phyloP scores from a whole-genome alignment of 2,329 filamentous ascomycete genomes.

The Cryphonectria parasitica region DNA sequence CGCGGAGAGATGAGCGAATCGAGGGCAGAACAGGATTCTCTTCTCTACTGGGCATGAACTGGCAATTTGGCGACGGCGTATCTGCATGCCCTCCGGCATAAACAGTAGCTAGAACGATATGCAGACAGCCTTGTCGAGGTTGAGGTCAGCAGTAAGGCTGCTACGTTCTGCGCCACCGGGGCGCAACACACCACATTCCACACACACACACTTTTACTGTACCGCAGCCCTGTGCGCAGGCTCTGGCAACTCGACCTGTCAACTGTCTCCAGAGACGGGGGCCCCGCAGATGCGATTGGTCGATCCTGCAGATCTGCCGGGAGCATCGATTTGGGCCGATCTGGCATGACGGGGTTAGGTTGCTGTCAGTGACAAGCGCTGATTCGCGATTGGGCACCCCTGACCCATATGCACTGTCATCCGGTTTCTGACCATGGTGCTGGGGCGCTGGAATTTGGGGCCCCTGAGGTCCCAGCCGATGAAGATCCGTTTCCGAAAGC shows the following conservation, averaged over 20 bases:
- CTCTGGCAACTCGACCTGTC: constrained; percentile 18
- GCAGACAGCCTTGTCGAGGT: not conserved
- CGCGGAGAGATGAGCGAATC: not conserved
- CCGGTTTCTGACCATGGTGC: constrained; percentile 28
- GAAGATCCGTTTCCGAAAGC: constrained; percentile 28
- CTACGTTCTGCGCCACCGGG: not conserved
- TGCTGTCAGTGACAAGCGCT: constrained; percentile 29
- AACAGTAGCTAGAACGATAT: not conserved
- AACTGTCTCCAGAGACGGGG: constrained; percentile 18
- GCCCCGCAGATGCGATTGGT: constrained; percentile 28
- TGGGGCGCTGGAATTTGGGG: constrained; percentile 9
- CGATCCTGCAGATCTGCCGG: constrained; percentile 30
- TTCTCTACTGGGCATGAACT: not conserved
- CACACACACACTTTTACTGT: not conserved
- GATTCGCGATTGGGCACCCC: constrained; percentile 28
- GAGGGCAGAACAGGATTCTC: not conserved
- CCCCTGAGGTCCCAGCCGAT: constrained; percentile 18
- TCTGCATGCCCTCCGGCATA: not conserved
- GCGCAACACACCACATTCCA: constrained; percentile 8
- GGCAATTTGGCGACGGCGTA: not conserved
- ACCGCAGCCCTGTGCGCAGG: constrained; percentile 3
- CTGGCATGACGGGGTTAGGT: constrained; percentile 28
- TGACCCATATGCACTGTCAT: constrained; percentile 29
- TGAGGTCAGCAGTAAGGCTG: constrained; percentile 11
- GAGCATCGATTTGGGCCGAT: constrained; percentile 29